Percentiles rank a stretch among this genome's conserved stretches.
These are phyloP conservation scores for Heritiera fomes DNA, from an alignment of 345 rosid species.

Conservation along the genomic window DNA sequence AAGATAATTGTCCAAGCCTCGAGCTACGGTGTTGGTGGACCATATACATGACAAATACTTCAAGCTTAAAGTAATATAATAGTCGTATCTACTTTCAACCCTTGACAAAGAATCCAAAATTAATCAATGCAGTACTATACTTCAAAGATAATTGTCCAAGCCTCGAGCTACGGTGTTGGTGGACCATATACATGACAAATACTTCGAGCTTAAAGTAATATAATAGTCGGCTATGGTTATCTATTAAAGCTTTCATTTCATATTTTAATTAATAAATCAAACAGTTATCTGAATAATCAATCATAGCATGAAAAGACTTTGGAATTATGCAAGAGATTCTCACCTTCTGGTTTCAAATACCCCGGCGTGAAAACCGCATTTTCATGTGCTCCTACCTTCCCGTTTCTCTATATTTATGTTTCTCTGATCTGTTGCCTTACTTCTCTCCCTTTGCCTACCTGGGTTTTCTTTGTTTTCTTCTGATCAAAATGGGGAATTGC, in stretches of 20 bases:
- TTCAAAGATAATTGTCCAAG: too few relatives aligned
- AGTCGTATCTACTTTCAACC: not conserved
- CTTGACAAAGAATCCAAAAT: not conserved
- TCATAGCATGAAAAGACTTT: not conserved
- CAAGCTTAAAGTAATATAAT: not conserved
- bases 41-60: not conserved
- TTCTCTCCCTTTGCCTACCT: not conserved
- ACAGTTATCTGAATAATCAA: not conserved
- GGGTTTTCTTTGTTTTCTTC: not conserved
- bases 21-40: too few relatives aligned
- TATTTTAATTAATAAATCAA: not conserved
- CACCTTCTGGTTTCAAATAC: constrained; percentile 28
- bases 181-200: not conserved
- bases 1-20: too few relatives aligned
- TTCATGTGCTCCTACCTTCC: constrained; percentile 44
- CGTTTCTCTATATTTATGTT: constrained; percentile 16
- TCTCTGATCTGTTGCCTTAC: not conserved
- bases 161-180: too few relatives aligned
- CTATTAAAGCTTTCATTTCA: too few relatives aligned
- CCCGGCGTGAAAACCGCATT: constrained; percentile 53
- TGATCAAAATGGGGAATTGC: constrained; percentile 45
- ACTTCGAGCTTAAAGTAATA: constrained; percentile 1
- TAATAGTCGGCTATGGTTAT: not conserved
- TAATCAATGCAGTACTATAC: not conserved
- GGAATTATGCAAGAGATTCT: constrained; percentile 18